A percentile compares a stretch with the other conserved stretches of the same genome.
phyloP scores from a whole-genome alignment of 345 rosid genomes.

The Luvunga scandens region DNA sequence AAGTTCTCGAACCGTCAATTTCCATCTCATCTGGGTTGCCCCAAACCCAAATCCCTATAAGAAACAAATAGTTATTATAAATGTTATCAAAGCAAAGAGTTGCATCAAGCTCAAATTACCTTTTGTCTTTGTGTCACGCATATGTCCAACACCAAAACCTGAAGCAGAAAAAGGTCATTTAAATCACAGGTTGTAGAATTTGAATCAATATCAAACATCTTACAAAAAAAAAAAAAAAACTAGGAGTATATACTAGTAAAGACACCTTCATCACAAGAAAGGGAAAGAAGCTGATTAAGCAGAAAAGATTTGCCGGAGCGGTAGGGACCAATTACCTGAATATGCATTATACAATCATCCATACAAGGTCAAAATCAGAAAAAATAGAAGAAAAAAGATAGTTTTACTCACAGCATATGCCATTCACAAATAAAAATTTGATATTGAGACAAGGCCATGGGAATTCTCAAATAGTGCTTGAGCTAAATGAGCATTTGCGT shows the following conservation, averaged over 20 bases:
- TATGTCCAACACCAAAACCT: slow-evolving; percentile 99
- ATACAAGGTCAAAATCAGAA: slow-evolving; percentile 18
- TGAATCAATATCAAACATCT: slow-evolving; percentile 15
- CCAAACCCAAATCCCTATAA: slow-evolving; percentile 98
- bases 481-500: neutral
- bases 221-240: neutral
- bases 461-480: neutral
- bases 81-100: slow-evolving; percentile 12
- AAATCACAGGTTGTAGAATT: slow-evolving; percentile 7
- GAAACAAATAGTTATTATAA: slow-evolving; percentile 16
- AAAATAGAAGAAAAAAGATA: slow-evolving; percentile 8
- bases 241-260: slow-evolving; percentile 15
- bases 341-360: slow-evolving; percentile 31
- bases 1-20: slow-evolving; percentile 73
- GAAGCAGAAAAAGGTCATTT: slow-evolving; percentile 14
- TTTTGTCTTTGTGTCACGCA: slow-evolving; percentile 99
- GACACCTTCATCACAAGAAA: slow-evolving; percentile 94
- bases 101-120: slow-evolving; percentile 40
- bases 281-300: slow-evolving; percentile 98
- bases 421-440: slow-evolving; percentile 4
- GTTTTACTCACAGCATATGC: neutral
- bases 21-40: slow-evolving; percentile 82
- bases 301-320: slow-evolving; percentile 99
- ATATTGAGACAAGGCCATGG: neutral
- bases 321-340: slow-evolving; percentile 97